A percentile compares a stretch with the other conserved stretches of the same genome.
Conservation (phyloP, 1,284 basidiomycete species). For the Volvariella surrecta region DNA sequence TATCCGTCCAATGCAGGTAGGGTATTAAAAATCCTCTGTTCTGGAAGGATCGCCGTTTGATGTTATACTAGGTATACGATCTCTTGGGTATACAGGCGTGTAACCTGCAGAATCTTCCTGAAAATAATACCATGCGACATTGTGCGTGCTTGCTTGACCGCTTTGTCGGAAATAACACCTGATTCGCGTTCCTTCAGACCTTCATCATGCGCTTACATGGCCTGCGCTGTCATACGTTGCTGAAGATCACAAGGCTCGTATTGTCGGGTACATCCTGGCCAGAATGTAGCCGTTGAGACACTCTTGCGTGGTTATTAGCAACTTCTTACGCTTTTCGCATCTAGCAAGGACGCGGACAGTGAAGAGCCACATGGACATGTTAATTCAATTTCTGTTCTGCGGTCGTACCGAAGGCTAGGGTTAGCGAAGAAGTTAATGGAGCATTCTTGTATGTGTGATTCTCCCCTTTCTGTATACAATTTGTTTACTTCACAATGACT, state of each 20-base stretch:
- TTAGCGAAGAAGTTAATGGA: conserved; percentile 86
- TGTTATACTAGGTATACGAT: conserved; percentile 64
- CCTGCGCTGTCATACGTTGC: conserved; percentile 93
- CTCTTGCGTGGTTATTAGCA: conserved; percentile 3
- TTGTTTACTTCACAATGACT: too few relatives aligned
- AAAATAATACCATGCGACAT: conserved; percentile 83
- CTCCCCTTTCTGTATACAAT: conserved; percentile 4
- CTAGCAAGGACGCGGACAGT: conserved; percentile 57
- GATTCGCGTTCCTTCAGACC: conserved; percentile 42
- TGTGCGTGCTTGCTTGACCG: conserved; percentile 43
- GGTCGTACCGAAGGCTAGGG: conserved; percentile 79
- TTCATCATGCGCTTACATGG: conserved; percentile 88
- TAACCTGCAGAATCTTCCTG: conserved; percentile 82
- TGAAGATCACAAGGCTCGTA: conserved; percentile 80
- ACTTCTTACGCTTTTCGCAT: conserved; percentile 23
- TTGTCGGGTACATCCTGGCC: conserved; percentile 92
- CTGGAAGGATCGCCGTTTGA: too few relatives aligned
- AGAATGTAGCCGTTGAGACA: conserved; percentile 62
- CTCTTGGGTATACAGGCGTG: conserved; percentile 73
- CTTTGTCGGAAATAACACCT: conserved; percentile 1
- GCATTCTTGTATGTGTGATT: conserved; percentile 59
- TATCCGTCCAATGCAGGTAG: too few relatives aligned
- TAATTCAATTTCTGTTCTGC: conserved; percentile 85
- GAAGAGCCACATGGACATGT: conserved; percentile 73
- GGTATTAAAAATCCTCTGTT: too few relatives aligned